Evolutionary conservation across 2,329 filamentous ascomycete species (phyloP), one percentile per base, ranked within the genome.

Genomic region (Penicillium sp.): DNA sequence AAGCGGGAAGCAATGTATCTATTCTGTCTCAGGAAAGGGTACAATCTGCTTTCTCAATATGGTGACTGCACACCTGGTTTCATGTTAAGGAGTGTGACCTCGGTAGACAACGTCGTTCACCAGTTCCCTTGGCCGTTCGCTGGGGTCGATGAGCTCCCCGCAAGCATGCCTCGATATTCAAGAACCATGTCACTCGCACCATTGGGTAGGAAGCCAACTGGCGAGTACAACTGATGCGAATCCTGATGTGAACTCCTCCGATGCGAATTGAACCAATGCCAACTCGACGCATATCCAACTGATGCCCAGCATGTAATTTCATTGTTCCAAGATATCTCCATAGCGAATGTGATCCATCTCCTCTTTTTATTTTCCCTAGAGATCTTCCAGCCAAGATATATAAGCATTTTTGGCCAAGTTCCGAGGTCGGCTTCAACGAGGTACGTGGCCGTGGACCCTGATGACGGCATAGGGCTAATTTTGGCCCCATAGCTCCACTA

Each of bases 381-480:
- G 5, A 47, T 47, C 21, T 23, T 34, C 15, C 19, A 47, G 13
- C 13, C 5, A 47, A 47, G 31, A n/a, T 34, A 25, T 23, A 31
- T 25, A 23, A 39, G 36, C 27, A 23, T n/a, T 23, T 43, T n/a
- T 19, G n/a, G 11, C n/a, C n/a, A 27, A 15, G 4, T 27, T 11
- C 34, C 47, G 34, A 49, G 9, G 34, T 51, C 49, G 15, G 29
- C 27, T 31, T 31, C 15, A 33, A 46, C 27, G 8, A 34, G 27
- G 11, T 38, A 4, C 34, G 34, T 33, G 23, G 45, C 15, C 38
- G 38, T 51, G 21, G 49, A 44, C 38, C 49, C 48, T 33, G 10
- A 44, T 51, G 48, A 50, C 48, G 48, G 48, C 25, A 43, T 33
- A 50, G 48, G 48, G 36, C 27, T 50, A 31, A 41, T 21, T 33